Evolutionary conservation across 805 yeast genomes (phyloP).

Genomic region (Teunomyces lycoperdinae): DNA sequence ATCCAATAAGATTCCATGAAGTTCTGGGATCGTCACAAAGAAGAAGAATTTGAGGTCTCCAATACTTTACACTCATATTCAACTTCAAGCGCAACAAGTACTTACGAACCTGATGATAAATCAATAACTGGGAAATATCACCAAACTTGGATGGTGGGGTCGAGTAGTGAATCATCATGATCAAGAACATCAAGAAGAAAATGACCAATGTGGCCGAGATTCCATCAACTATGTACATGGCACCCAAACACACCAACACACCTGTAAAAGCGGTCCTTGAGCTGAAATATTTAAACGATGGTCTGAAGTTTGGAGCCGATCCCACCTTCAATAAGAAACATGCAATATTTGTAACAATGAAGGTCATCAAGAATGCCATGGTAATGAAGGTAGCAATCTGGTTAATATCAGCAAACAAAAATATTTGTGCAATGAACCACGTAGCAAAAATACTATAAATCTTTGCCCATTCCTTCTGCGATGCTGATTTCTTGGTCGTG

Average conservation of each 20-base stretch:
- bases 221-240: conserved; percentile 96
- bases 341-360: conserved; percentile 89
- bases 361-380: conserved; percentile 96
- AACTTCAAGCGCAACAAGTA: conserved; percentile 77
- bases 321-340: conserved; percentile 85
- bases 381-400: conserved; percentile 93
- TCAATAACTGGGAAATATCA: conserved; percentile 92
- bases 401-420: conserved; percentile 86
- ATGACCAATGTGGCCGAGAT: conserved; percentile 78
- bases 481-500: conserved; percentile 37
- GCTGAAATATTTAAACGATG: conserved; percentile 86
- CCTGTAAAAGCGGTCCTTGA: conserved; percentile 81
- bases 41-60: conserved; percentile 94
- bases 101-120: conserved; percentile 95
- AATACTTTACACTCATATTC: conserved; percentile 89
- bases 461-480: conserved; percentile 52
- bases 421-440: conserved; percentile 79
- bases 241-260: conserved; percentile 61
- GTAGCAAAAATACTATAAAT: conserved; percentile 66
- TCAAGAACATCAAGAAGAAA: conserved; percentile 59
- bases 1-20: conserved; percentile 85
- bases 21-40: conserved; percentile 90
- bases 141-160: conserved; percentile 98
- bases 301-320: conserved; percentile 97
- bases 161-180: conserved; percentile 78